Percentiles rank a stretch among this genome's conserved stretches.
These are phyloP conservation scores for Cercospora zeae-maydis DNA, from an alignment of 2,329 filamentous ascomycete species.

Conservation along the genomic window DNA sequence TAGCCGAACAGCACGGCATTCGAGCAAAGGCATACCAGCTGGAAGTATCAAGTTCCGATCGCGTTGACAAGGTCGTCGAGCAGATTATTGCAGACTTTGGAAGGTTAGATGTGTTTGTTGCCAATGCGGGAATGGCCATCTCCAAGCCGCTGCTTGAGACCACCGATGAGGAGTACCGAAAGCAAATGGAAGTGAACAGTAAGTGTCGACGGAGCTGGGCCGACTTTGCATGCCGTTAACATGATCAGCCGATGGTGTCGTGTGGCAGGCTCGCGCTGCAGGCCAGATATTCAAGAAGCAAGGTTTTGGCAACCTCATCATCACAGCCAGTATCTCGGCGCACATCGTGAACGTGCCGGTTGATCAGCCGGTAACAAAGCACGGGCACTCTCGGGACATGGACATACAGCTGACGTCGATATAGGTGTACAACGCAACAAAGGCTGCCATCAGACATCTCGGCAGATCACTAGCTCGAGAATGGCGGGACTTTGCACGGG, in stretches of 20 bases:
- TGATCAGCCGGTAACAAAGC: slow-evolving; percentile 50
- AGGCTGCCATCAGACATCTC: slow-evolving; percentile 56
- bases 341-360: slow-evolving; percentile 39
- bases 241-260: slow-evolving; percentile 37
- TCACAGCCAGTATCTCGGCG: slow-evolving; percentile 39
- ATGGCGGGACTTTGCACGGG: slow-evolving; percentile 55
- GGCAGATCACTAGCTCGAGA: slow-evolving; percentile 55
- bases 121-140: slow-evolving; percentile 23
- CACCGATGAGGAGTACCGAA: slow-evolving; percentile 19
- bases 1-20: slow-evolving; percentile 6
- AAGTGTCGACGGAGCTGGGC: background rate
- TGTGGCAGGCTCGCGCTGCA: slow-evolving; percentile 44
- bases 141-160: slow-evolving; percentile 10
- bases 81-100: slow-evolving; percentile 10
- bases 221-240: background rate
- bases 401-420: background rate
- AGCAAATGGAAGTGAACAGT: slow-evolving; percentile 16
- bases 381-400: background rate
- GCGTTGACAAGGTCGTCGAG: background rate
- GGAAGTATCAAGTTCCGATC: background rate
- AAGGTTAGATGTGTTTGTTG: slow-evolving; percentile 13
- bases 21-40: background rate
- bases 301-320: slow-evolving; percentile 50
- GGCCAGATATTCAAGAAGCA: slow-evolving; percentile 44
- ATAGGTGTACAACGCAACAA: slow-evolving; percentile 53